Conservation (phyloP, 1,284 basidiomycete genomes). For the Ganoderma lingzhi region DNA sequence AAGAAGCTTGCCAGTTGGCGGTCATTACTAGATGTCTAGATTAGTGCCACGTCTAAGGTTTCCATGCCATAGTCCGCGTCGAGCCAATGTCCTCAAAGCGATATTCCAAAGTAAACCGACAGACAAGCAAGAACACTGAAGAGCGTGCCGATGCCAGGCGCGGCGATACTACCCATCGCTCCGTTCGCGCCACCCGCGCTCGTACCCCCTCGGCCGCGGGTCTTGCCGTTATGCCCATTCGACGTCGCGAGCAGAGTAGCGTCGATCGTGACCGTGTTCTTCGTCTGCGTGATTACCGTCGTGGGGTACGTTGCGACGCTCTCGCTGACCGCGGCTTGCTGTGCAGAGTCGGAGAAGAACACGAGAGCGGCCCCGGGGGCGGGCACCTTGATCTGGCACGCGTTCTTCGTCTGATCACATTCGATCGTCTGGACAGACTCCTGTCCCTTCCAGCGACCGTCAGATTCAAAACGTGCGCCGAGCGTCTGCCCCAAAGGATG, state of each 20-base stretch:
- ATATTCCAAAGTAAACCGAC: background rate
- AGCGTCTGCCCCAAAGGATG: conserved; percentile 56
- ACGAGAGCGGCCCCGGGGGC: conserved; percentile 78
- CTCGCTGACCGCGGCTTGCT: conserved; percentile 48
- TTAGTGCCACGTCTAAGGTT: background rate
- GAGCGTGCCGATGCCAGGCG: conserved; percentile 15
- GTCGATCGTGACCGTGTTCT: conserved; percentile 49
- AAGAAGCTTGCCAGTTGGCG: background rate
- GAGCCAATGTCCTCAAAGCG: background rate
- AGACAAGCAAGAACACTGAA: conserved; percentile 5
- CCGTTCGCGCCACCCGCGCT: conserved; percentile 47
- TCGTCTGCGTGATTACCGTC: conserved; percentile 51
- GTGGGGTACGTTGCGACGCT: conserved; percentile 61
- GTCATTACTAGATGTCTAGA: background rate
- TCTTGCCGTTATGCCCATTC: conserved; percentile 53
- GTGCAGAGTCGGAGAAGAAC: conserved; percentile 46
- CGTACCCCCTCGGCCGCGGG: conserved; percentile 49
- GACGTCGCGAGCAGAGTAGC: conserved; percentile 52
- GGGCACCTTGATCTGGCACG: conserved; percentile 66
- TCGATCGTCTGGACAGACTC: conserved; percentile 57
- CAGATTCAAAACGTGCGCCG: conserved; percentile 64
- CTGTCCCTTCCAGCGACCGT: conserved; percentile 65
- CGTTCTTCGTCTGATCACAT: conserved; percentile 56
- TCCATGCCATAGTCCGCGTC: background rate
- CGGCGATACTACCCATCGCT: conserved; percentile 21